These are phyloP conservation scores for Syzygium oleosum DNA, from an alignment of 345 rosid genomes.

Conservation along the genomic window DNA sequence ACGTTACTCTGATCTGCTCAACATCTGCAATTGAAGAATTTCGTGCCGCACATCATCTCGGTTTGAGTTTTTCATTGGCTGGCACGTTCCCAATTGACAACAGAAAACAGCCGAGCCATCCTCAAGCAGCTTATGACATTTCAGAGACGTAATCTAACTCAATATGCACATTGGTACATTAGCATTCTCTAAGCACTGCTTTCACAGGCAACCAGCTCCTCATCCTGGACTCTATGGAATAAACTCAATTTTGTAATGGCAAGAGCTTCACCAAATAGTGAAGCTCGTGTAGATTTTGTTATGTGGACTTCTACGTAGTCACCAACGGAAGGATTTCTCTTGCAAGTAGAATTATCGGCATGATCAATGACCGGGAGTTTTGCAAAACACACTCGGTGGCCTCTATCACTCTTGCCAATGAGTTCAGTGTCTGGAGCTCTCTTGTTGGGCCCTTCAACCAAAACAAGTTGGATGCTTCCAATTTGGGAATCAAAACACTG, in stretches of 20 bases:
- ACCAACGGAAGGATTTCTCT: constrained; percentile 51
- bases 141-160: background rate
- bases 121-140: background rate
- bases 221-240: constrained; percentile 31
- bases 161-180: background rate
- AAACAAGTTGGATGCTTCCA: constrained; percentile 58
- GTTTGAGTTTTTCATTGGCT: background rate
- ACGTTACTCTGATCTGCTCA: background rate
- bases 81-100: background rate
- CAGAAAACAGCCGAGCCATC: background rate
- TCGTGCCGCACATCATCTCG: background rate
- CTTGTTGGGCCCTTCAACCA: constrained; percentile 89
- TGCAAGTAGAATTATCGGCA: constrained; percentile 7
- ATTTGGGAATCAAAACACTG: constrained; percentile 63
- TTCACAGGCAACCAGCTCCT: constrained; percentile 41
- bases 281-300: constrained; percentile 57
- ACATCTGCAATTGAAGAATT: background rate
- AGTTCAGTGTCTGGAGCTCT: constrained; percentile 87
- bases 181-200: constrained; percentile 14
- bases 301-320: constrained; percentile 76
- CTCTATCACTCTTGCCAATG: constrained; percentile 81
- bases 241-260: constrained; percentile 61
- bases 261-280: constrained; percentile 69
- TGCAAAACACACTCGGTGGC: constrained; percentile 61
- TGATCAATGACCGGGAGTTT: constrained; percentile 34